Evolutionary conservation across 129 eudicot genomes (phyloP).

Genomic region (Artemisia argyi): DNA sequence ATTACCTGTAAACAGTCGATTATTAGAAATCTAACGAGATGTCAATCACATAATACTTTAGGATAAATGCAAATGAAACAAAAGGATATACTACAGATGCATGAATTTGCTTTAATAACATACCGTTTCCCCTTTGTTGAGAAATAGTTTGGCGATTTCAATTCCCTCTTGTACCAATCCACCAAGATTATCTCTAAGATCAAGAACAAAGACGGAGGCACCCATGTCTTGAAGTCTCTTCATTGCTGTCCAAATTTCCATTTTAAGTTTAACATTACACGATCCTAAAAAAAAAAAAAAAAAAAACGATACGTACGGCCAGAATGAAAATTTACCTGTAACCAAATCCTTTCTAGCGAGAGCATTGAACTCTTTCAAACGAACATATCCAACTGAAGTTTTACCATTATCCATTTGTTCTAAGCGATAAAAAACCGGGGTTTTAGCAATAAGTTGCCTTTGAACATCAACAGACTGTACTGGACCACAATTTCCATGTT

Average conservation of each 20-base stretch:
- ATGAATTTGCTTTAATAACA: slow-evolving; percentile 12
- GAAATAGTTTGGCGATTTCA: slow-evolving; percentile 88
- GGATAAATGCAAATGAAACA: background rate
- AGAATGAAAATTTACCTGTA: slow-evolving; percentile 50
- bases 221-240: slow-evolving; percentile 89
- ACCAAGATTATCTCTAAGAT: slow-evolving; percentile 93
- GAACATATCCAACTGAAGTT: slow-evolving; percentile 77
- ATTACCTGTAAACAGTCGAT: slow-evolving; percentile 56
- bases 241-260: slow-evolving; percentile 60
- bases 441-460: slow-evolving; percentile 85
- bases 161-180: slow-evolving; percentile 98
- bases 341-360: slow-evolving; percentile 89
- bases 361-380: slow-evolving; percentile 94
- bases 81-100: background rate
- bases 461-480: slow-evolving; percentile 58
- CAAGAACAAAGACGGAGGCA: slow-evolving; percentile 77
- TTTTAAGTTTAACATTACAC: background rate
- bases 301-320: background rate
- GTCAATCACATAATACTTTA: background rate
- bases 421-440: slow-evolving; percentile 83
- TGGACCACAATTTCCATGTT: slow-evolving; percentile 94
- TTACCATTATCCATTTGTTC: slow-evolving; percentile 70
- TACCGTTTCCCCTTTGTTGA: slow-evolving; percentile 80
- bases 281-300: background rate
- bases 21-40: slow-evolving; percentile 1